phyloP scores from a whole-genome alignment of 805 yeast species.

The Candida schatavii region DNA sequence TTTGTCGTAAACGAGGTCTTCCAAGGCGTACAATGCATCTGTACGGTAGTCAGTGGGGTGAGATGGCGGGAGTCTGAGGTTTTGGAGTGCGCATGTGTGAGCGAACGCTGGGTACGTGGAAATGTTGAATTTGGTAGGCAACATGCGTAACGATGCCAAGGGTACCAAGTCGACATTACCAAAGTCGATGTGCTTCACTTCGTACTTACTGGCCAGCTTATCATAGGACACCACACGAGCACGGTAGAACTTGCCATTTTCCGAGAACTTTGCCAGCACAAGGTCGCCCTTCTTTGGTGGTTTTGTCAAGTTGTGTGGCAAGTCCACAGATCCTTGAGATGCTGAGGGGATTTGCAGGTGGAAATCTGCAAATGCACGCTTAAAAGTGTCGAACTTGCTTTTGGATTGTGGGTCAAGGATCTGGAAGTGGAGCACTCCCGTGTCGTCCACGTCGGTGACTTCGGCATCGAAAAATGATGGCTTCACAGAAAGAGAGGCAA shows the following conservation, averaged over 20 bases:
- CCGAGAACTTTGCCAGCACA: conserved; percentile 53
- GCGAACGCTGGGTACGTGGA: conserved; percentile 50
- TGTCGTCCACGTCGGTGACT: conserved; percentile 46
- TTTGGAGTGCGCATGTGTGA: conserved; percentile 50
- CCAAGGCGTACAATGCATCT: conserved; percentile 53
- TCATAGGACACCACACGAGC: conserved; percentile 51
- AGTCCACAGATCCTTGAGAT: conserved; percentile 32
- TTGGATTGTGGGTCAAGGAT: conserved; percentile 35
- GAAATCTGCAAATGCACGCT: conserved; percentile 46
- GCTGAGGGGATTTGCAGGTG: conserved; percentile 38
- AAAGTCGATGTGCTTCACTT: conserved; percentile 59
- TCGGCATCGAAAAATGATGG: conserved; percentile 51
- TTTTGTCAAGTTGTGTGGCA: conserved; percentile 36
- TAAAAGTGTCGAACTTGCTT: conserved; percentile 40
- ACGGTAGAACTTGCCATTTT: conserved; percentile 56
- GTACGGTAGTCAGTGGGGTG: conserved; percentile 52
- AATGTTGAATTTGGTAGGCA: conserved; percentile 49
- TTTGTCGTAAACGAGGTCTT: conserved; percentile 50
- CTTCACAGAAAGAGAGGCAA: conserved; percentile 15
- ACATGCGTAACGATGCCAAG: conserved; percentile 43
- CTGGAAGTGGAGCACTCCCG: conserved; percentile 48
- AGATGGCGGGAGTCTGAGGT: conserved; percentile 56
- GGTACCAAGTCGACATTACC: conserved; percentile 53
- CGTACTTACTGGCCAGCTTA: conserved; percentile 39
- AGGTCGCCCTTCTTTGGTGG: conserved; percentile 54